Evolutionary conservation across 1,284 basidiomycete genomes (phyloP), one percentile per base, ranked within the genome.

Genomic region (Schizophyllum amplum): DNA sequence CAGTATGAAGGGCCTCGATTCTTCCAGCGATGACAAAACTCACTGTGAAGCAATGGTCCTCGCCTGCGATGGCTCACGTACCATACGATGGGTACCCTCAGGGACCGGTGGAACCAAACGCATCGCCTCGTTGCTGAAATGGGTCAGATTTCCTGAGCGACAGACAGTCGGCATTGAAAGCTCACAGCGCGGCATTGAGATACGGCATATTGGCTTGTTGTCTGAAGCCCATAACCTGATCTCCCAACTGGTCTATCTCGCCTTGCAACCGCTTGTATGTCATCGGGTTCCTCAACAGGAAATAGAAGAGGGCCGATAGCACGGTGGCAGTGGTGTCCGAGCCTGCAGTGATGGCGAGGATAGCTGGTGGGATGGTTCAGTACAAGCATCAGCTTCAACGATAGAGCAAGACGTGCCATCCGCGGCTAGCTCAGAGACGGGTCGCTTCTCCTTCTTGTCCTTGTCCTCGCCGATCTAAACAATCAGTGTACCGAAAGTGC

Each of bases 21-120:
- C n/a, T n/a, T n/a, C n/a, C n/a, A n/a, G 53, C 4, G 24, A 24
- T 21, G 13, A 4, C 20, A 58, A 53, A 13, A 54, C 65, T 17
- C 60, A 73, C 72, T 68, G 68, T 47, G 56, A 26, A 23, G 63
- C 64, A 13, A 67, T 54, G 26, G 46, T 64, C 52, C 69, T 68
- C 23, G 73, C 70, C 27, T 42, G 66, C 64, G n/a, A 63, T 69
- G 1, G 69, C 59, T 9, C 61, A 60, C 0, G 71, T 67, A 17
- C 67, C 33, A 42, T 62, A 23, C 74, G 68, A 42, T 71, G 71
- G 33, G 68, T 63, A 23, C 67, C 61, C n/a, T 66, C 72, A 1
- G 69, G 65, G 4, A 75, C 65, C 21, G 75, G 67, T 20, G 75
- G 75, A 9, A 69, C 66, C 17, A 77, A 63, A 20, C 75, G 71